Percentiles rank a stretch among this genome's conserved stretches.
phyloP scores from a whole-genome alignment of 805 yeast genomes.

The Nakazawaea pomicola region DNA sequence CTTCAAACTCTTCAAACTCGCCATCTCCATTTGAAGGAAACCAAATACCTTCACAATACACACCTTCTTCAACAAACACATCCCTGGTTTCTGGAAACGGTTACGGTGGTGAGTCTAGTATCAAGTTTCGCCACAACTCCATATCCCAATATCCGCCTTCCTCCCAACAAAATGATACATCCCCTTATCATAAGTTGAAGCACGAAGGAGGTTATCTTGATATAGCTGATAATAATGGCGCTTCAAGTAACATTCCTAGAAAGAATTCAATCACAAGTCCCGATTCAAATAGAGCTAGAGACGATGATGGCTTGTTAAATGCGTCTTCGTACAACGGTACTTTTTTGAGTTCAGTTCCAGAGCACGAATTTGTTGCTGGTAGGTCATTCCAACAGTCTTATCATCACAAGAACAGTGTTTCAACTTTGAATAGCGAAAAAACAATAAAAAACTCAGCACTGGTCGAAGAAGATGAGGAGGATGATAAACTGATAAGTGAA shows the following conservation, averaged over 20 bases:
- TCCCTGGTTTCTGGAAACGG: slow-evolving; percentile 10
- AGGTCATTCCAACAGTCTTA: slow-evolving; percentile 4
- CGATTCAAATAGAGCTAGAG: not conserved
- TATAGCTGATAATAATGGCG: not conserved
- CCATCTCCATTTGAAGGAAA: slow-evolving; percentile 15
- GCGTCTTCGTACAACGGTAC: not conserved
- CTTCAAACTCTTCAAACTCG: slow-evolving; percentile 16
- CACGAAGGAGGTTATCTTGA: slow-evolving; percentile 5
- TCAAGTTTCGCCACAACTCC: slow-evolving; percentile 33
- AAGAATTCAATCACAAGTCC: not conserved
- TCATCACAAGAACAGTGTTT: slow-evolving; percentile 10
- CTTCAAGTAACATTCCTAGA: not conserved
- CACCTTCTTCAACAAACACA: slow-evolving; percentile 13
- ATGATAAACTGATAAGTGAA: slow-evolving; percentile 9
- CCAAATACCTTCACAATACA: slow-evolving; percentile 6
- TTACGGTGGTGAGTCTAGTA: slow-evolving; percentile 6
- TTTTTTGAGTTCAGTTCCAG: not conserved
- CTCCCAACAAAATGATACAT: slow-evolving; percentile 13
- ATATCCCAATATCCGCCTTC: slow-evolving; percentile 43
- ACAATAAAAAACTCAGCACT: slow-evolving; percentile 13
- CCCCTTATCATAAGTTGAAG: slow-evolving; percentile 10
- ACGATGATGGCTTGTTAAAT: slow-evolving; percentile 9
- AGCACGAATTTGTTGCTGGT: slow-evolving; percentile 12
- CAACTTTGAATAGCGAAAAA: slow-evolving; percentile 13
- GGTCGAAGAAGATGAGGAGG: slow-evolving; percentile 14